phyloP scores from a whole-genome alignment of 2,329 filamentous ascomycete genomes.

The Aschersonia sp. region DNA sequence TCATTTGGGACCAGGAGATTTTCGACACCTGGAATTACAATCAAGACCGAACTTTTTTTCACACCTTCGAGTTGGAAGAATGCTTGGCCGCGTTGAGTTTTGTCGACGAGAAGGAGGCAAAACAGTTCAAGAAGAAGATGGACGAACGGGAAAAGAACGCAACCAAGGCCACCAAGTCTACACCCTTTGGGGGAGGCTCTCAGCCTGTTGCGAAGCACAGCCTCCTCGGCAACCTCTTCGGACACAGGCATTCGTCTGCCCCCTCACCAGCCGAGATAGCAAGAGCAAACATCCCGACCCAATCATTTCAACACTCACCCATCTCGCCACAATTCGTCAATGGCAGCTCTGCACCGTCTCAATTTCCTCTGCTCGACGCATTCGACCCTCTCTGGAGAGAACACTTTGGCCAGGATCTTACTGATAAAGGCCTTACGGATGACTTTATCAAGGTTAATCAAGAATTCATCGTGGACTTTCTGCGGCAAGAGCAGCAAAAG shows the following conservation, averaged over 20 bases:
- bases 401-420: conserved; percentile 49
- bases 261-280: conserved; percentile 44
- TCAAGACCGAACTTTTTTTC: conserved; percentile 94
- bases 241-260: conserved; percentile 44
- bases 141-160: conserved; percentile 92
- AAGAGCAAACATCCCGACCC: conserved; percentile 22
- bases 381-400: conserved; percentile 52
- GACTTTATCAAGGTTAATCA: conserved; percentile 55
- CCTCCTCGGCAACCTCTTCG: conserved; percentile 47
- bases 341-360: conserved; percentile 29
- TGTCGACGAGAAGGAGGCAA: conserved; percentile 92
- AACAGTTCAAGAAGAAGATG: conserved; percentile 95
- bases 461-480: conserved; percentile 52
- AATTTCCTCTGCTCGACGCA: conserved; percentile 46
- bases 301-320: conserved; percentile 19
- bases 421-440: conserved; percentile 46
- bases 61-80: conserved; percentile 90
- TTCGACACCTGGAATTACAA: conserved; percentile 93
- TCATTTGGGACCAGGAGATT: conserved; percentile 96
- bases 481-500: conserved; percentile 40
- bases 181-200: conserved; percentile 50
- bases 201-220: conserved; percentile 25
- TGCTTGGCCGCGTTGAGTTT: conserved; percentile 86
- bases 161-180: conserved; percentile 69
- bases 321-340: conserved; percentile 32